Evolutionary conservation across 805 yeast genomes (phyloP).

Genomic region (Lipomyces oligophaga): DNA sequence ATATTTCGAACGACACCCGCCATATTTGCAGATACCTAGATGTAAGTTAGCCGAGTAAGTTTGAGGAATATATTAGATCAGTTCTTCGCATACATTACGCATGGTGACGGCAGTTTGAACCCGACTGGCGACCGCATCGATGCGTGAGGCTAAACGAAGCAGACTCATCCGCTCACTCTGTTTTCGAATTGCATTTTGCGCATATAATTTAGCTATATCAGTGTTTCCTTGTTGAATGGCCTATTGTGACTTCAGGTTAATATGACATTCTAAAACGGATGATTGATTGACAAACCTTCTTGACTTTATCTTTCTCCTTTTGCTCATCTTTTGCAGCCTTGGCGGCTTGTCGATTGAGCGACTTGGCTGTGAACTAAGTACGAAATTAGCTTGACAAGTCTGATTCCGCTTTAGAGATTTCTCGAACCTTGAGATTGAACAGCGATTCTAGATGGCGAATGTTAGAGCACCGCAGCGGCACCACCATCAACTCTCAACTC

Average conservation of each 20-base stretch:
- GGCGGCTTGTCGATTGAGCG: conserved; percentile 80
- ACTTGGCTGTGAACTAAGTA: conserved; percentile 81
- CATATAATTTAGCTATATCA: conserved; percentile 90
- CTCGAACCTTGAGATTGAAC: conserved; percentile 54
- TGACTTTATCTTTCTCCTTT: conserved; percentile 79
- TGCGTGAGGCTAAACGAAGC: conserved; percentile 76
- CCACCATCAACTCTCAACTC: conserved; percentile 27
- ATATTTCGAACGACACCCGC: conserved; percentile 87
- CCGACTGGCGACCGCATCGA: conserved; percentile 93
- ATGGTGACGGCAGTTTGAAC: conserved; percentile 98
- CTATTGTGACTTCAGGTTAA: conserved; percentile 22
- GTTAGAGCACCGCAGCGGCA: conserved; percentile 18
- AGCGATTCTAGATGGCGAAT: conserved; percentile 46
- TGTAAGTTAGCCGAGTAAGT: background rate
- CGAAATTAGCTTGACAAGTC: background rate
- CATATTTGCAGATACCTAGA: conserved; percentile 87
- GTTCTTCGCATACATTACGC: conserved; percentile 45
- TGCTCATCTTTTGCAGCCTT: conserved; percentile 89
- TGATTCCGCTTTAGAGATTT: background rate
- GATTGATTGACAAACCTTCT: conserved; percentile 46
- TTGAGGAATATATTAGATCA: background rate
- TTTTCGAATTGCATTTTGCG: conserved; percentile 93
- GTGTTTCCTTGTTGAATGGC: conserved; percentile 80
- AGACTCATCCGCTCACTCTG: conserved; percentile 79
- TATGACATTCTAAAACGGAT: background rate